Evolutionary conservation across 495 filamentous ascomycete species (phyloP), one percentile per base, ranked within the genome.

Genomic region (Parmelia sp.): DNA sequence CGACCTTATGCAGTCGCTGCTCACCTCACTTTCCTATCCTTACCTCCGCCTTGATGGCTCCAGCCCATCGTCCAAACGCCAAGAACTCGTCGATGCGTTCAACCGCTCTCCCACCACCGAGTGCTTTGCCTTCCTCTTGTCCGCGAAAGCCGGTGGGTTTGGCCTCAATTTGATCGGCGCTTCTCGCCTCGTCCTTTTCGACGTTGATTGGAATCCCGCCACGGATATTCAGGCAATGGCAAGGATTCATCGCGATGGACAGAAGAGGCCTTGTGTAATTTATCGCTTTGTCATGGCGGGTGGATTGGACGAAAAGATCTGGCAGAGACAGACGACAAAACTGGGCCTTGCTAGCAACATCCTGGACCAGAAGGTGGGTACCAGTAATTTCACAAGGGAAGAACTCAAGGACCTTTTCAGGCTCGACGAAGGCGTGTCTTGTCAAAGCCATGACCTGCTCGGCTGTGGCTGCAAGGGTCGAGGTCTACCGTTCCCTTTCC

Each of bases 211-310:
- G 89, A 93, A 93, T 68, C 89, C 89, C 2, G 85, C 87, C 11
- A 91, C 87, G 4, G 89, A 93, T 68, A 76, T 87, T 25, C 89
- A 93, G 71, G 89, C 89, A n/a, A 92, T 93, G 90, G 89, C 89
- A 3, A 83, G 89, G 6, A 88, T 93, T 57, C 89, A 92, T 71
- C 81, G 89, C 36, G 89, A 91, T 66, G 89, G 89, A 21, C 89
- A 93, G 70, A 90, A 86, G 71, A 75, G 77, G 4, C 82, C 81
- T 11, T 89, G 88, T 67, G 82, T 82, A 37, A 90, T 93, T 63
- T 93, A 93, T 70, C 80, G 89, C 23, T 77, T 93, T 57, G 69
- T 93, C 40, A 85, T 88, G 37, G 80, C 88, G 35, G 89, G 89
- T 7, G 88, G 82, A 25, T 75, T 93, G 37, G 89, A 93, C 65